A percentile compares a stretch with the other conserved stretches of the same genome.
These are phyloP conservation scores for Syncephalis fuscata DNA, from an alignment of 371 early-diverging fungal genomes.

Conservation along the genomic window DNA sequence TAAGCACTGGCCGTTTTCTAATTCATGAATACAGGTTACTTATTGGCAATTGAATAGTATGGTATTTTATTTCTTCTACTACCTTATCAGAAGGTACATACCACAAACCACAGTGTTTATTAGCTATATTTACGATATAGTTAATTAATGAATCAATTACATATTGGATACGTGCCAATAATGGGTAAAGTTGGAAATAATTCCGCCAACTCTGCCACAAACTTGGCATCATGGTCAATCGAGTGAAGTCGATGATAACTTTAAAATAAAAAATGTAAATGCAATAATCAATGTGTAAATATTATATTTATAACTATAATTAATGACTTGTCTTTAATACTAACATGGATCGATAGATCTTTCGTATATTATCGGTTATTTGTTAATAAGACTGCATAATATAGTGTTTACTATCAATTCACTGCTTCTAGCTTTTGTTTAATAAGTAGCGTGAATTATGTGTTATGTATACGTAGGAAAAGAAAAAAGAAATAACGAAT, in stretches of 20 bases:
- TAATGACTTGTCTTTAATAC: too few relatives aligned
- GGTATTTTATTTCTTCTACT: conserved; percentile 1
- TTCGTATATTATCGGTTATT: too few relatives aligned
- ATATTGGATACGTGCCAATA: conserved; percentile 23
- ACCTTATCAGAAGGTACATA: conserved; percentile 49
- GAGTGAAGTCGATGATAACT: conserved; percentile 67
- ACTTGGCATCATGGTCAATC: conserved; percentile 53
- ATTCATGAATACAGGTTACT: neutral
- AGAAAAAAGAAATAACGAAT: too few relatives aligned
- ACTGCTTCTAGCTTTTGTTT: too few relatives aligned
- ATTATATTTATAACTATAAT: too few relatives aligned
- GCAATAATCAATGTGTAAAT: too few relatives aligned
- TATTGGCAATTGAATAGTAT: neutral
- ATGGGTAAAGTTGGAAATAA: conserved; percentile 40
- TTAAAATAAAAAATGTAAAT: neutral
- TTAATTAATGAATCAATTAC: neutral
- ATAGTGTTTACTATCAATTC: too few relatives aligned
- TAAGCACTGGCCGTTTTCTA: conserved; percentile 36
- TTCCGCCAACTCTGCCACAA: conserved; percentile 36
- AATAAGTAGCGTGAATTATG: too few relatives aligned
- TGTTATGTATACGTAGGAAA: too few relatives aligned
- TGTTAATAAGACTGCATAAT: too few relatives aligned
- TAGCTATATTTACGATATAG: conserved; percentile 18
- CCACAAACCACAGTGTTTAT: conserved; percentile 76
- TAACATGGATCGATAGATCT: too few relatives aligned